Evolutionary conservation across 2,329 filamentous ascomycete genomes (phyloP).

Genomic region (Fusarium transvaalense): DNA sequence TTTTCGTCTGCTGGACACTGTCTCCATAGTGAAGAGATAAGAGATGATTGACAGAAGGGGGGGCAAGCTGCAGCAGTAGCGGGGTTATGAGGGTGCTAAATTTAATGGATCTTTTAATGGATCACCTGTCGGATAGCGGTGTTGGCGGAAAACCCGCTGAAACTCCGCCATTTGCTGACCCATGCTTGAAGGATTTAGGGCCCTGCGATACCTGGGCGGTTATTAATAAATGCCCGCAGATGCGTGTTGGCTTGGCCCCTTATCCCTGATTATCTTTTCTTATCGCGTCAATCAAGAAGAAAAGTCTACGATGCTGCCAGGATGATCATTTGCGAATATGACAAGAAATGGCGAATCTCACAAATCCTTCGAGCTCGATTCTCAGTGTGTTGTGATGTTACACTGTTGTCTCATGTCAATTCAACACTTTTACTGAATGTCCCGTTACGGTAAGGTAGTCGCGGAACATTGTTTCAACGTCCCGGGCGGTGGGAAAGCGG

Average conservation of each 20-base stretch:
- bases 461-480: constrained; percentile 18
- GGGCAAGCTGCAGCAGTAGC: constrained; percentile 5
- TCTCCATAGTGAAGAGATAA: constrained; percentile 22
- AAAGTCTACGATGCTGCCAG: constrained; percentile 1
- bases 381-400: background rate
- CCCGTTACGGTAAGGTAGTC: background rate
- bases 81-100: background rate
- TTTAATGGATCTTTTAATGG: background rate
- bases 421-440: background rate
- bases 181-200: constrained; percentile 1
- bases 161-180: constrained; percentile 4
- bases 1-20: constrained; percentile 36
- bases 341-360: background rate
- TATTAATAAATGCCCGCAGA: too few species aligned
- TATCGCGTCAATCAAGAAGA: constrained; percentile 10
- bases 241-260: background rate
- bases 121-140: constrained; percentile 18
- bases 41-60: background rate
- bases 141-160: constrained; percentile 5
- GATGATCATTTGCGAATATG: background rate
- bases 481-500: constrained; percentile 12
- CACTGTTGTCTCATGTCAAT: background rate
- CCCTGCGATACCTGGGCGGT: background rate
- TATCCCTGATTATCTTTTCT: constrained; percentile 26
- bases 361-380: background rate